These are phyloP conservation scores for Silene vulgaris DNA, from an alignment of 179 eudicot species.

Conservation along the genomic window DNA sequence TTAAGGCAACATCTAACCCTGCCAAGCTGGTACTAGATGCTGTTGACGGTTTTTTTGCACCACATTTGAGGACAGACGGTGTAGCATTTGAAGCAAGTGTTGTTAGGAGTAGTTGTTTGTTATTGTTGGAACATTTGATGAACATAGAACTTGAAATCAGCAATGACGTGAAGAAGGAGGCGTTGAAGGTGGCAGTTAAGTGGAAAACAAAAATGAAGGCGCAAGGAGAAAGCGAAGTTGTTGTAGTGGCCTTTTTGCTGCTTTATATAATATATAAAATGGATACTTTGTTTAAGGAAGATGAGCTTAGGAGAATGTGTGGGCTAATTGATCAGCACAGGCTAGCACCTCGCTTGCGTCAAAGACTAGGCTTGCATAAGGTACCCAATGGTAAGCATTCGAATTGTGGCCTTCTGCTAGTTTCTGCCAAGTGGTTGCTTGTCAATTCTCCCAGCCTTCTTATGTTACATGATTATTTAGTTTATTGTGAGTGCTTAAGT, in stretches of 20 bases:
- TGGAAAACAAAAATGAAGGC: conserved; percentile 30
- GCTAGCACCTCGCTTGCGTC: conserved; percentile 23
- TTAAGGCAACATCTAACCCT: conserved; percentile 26
- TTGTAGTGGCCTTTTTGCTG: conserved; percentile 32
- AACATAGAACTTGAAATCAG: conserved; percentile 17
- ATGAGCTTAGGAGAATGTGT: conserved; percentile 28
- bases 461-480: too few relatives aligned
- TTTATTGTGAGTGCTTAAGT: too few relatives aligned
- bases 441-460: too few relatives aligned
- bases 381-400: conserved; percentile 20
- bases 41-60: conserved; percentile 38
- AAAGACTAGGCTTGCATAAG: conserved; percentile 22
- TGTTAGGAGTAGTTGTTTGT: conserved; percentile 36
- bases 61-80: conserved; percentile 31
- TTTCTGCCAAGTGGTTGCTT: not conserved
- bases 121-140: conserved; percentile 34
- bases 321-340: conserved; percentile 18
- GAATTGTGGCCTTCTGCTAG: not conserved
- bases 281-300: conserved; percentile 19
- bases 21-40: conserved; percentile 40
- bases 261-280: conserved; percentile 31
- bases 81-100: conserved; percentile 20
- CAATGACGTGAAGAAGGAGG: conserved; percentile 21
- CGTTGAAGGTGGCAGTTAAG: conserved; percentile 25
- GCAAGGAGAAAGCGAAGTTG: conserved; percentile 17